A percentile compares a stretch with the other conserved stretches of the same genome.
phyloP scores from a whole-genome alignment of 1,139 yeast species.

The Pichia sp. region DNA sequence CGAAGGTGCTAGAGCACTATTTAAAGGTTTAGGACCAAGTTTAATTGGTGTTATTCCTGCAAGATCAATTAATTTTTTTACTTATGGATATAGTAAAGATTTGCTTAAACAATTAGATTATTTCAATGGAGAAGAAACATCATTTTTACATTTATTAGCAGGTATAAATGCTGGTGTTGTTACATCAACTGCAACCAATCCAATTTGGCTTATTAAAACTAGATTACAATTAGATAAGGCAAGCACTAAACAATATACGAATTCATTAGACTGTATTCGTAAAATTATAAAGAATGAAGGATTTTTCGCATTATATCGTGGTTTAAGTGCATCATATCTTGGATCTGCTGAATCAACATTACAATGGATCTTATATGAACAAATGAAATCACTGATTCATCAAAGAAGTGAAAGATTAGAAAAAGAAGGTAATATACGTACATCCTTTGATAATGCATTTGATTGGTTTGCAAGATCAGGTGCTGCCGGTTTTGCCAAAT shows the following conservation, averaged over 20 bases:
- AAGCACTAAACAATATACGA: conserved; percentile 60
- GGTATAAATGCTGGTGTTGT: conserved; percentile 94
- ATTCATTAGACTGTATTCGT: conserved; percentile 77
- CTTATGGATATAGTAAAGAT: conserved; percentile 89
- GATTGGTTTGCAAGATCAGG: conserved; percentile 98
- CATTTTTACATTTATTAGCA: conserved; percentile 79
- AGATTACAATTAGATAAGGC: conserved; percentile 83
- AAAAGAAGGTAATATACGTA: conserved; percentile 40
- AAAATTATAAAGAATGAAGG: conserved; percentile 76
- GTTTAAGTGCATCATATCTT: conserved; percentile 86
- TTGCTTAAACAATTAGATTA: conserved; percentile 49
- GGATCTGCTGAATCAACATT: conserved; percentile 92
- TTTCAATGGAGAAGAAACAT: conserved; percentile 73
- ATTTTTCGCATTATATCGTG: conserved; percentile 69
- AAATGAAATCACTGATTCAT: conserved; percentile 71
- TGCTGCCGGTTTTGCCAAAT: conserved; percentile 95
- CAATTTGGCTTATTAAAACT: conserved; percentile 97
- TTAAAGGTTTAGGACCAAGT: conserved; percentile 94
- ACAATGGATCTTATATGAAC: conserved; percentile 97
- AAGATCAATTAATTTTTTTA: conserved; percentile 90
- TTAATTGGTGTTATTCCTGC: conserved; percentile 99
- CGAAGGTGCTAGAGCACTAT: conserved; percentile 83
- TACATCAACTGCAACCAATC: conserved; percentile 97
- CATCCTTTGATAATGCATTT: conserved; percentile 58
- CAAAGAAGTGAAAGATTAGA: conserved; percentile 47